Evolutionary conservation across 2,329 filamentous ascomycete species (phyloP).

Genomic region (Exophiala sp.): DNA sequence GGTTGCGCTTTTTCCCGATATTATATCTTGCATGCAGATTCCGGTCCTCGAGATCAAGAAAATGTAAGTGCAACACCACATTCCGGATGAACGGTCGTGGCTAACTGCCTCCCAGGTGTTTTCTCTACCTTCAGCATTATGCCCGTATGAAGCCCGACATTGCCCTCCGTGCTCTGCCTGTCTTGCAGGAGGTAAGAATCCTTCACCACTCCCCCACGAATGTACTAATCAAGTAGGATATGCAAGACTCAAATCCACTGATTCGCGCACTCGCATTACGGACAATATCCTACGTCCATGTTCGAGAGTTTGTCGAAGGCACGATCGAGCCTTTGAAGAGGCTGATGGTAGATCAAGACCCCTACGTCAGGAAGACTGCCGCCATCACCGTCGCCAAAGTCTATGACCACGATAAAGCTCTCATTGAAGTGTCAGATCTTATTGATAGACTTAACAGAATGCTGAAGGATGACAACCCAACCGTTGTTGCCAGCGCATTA

Average conservation of each 20-base stretch:
- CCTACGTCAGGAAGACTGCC: conserved; percentile 95
- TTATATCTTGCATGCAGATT: conserved; percentile 92
- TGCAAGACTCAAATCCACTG: conserved; percentile 86
- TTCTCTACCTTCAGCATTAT: conserved; percentile 95
- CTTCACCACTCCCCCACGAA: neutral
- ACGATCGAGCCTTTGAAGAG: conserved; percentile 78
- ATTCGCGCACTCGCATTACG: conserved; percentile 86
- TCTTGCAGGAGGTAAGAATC: conserved; percentile 64
- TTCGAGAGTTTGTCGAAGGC: conserved; percentile 88
- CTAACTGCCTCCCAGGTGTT: conserved; percentile 62
- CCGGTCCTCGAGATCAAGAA: conserved; percentile 97
- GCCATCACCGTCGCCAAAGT: conserved; percentile 95
- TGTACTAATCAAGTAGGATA: conserved; percentile 55
- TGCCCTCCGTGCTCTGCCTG: conserved; percentile 84
- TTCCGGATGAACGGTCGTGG: too few species aligned
- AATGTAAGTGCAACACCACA: conserved; percentile 58
- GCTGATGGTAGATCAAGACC: conserved; percentile 77
- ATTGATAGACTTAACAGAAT: conserved; percentile 87
- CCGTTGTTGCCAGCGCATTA: conserved; percentile 88
- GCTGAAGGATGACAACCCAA: conserved; percentile 92
- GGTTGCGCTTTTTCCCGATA: conserved; percentile 92
- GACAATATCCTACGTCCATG: conserved; percentile 96
- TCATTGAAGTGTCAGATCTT: conserved; percentile 84
- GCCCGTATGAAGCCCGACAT: conserved; percentile 89
- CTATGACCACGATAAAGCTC: conserved; percentile 87